These are phyloP conservation scores for Clausena lansium DNA, from an alignment of 345 rosid species.

Conservation along the genomic window DNA sequence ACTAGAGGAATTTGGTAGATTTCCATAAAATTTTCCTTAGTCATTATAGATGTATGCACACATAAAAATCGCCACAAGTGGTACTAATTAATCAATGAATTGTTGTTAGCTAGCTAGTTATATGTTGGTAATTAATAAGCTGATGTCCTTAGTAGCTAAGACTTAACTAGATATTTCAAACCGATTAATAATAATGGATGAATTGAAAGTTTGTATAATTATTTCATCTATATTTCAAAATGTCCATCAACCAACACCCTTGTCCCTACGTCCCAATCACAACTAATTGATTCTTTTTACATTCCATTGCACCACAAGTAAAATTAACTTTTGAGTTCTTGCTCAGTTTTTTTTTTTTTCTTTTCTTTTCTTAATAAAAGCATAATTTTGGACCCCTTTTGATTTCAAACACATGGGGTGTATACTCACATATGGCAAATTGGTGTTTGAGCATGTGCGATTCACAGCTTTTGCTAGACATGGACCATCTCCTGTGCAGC, in stretches of 20 bases:
- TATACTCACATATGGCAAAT: not conserved
- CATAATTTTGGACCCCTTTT: not conserved
- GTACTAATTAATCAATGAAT: too few relatives aligned
- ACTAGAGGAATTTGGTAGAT: too few relatives aligned
- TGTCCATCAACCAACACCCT: not conserved
- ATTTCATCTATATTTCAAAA: not conserved
- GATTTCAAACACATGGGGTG: slow-evolving; percentile 21
- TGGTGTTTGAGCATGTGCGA: slow-evolving; percentile 15
- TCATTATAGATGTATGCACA: too few relatives aligned
- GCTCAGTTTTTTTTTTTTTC: not conserved
- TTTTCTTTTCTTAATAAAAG: not conserved
- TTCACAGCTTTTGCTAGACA: slow-evolving; percentile 9
- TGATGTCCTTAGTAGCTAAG: too few relatives aligned
- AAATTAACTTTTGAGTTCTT: not conserved
- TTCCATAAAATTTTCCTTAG: too few relatives aligned
- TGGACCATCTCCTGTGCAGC: not conserved
- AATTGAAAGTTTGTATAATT: not conserved
- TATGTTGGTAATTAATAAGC: too few relatives aligned
- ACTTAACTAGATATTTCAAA: not conserved
- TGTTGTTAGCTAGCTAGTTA: too few relatives aligned
- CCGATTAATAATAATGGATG: not conserved
- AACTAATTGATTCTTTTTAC: not conserved
- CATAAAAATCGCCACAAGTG: too few relatives aligned
- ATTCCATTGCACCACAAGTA: not conserved
- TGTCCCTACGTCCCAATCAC: not conserved